A percentile compares a stretch with the other conserved stretches of the same genome.
Evolutionary conservation across 257 asterid genomes (phyloP).

Genomic region (Solanum lignicaule): DNA sequence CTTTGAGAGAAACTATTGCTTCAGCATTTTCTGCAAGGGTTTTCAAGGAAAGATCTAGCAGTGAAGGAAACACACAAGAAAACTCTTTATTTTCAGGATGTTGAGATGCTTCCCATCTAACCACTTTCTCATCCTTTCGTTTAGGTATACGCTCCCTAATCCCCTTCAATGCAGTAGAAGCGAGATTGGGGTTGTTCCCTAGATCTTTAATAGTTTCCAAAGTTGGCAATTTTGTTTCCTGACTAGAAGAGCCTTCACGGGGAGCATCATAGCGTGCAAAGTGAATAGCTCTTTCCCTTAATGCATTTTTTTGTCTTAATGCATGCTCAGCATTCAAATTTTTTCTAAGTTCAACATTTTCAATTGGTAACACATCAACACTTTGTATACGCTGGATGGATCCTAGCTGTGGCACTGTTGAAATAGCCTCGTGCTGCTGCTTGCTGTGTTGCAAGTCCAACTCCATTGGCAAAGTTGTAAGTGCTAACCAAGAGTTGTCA

Average conservation of each 20-base stretch:
- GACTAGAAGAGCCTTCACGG: constrained; percentile 18
- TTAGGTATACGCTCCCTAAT: constrained; percentile 27
- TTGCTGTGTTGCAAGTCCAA: constrained; percentile 9
- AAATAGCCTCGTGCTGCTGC: not conserved
- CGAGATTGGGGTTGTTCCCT: constrained; percentile 35
- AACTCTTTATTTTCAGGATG: constrained; percentile 3
- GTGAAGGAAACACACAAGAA: constrained; percentile 34
- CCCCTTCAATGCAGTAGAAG: constrained; percentile 44
- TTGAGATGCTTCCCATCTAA: constrained; percentile 39
- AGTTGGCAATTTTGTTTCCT: constrained; percentile 19
- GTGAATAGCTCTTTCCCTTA: constrained; percentile 21
- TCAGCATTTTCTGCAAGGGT: constrained; percentile 50
- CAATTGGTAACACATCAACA: not conserved
- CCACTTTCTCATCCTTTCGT: constrained; percentile 16
- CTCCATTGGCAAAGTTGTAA: constrained; percentile 6
- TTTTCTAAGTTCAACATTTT: not conserved
- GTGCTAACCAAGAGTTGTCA: constrained; percentile 39
- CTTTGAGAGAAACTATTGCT: constrained; percentile 47
- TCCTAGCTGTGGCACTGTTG: not conserved
- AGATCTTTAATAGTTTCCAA: constrained; percentile 17
- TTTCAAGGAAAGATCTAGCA: constrained; percentile 50
- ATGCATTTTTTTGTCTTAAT: not conserved
- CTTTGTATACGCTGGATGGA: not conserved
- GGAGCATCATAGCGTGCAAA: constrained; percentile 36
- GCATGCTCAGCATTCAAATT: constrained; percentile 1